Percentiles rank a stretch among this genome's conserved stretches.
phyloP scores from a whole-genome alignment of 495 filamentous ascomycete species.

The Xylaria flabelliformis region DNA sequence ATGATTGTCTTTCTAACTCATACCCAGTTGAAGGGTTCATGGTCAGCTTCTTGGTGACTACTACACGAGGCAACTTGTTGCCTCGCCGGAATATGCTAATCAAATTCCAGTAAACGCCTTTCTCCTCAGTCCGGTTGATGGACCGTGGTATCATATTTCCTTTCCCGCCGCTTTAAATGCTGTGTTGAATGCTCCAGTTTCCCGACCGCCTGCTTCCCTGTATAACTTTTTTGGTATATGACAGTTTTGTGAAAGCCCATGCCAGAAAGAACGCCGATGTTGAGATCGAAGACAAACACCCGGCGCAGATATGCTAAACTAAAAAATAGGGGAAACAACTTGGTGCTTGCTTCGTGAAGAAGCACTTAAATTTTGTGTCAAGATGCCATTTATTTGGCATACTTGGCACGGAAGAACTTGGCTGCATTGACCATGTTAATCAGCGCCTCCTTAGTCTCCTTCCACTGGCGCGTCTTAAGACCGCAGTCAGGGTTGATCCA shows the following conservation, averaged over 20 bases:
- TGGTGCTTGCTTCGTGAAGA: background rate
- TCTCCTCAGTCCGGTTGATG: slow-evolving; percentile 54
- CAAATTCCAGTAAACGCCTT: slow-evolving; percentile 40
- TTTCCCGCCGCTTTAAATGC: slow-evolving; percentile 42
- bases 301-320: slow-evolving; percentile 26
- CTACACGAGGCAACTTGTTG: slow-evolving; percentile 30
- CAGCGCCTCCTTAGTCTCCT: slow-evolving; percentile 92
- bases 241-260: slow-evolving; percentile 42
- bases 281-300: slow-evolving; percentile 48
- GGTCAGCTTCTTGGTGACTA: slow-evolving; percentile 6
- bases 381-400: slow-evolving; percentile 58
- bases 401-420: slow-evolving; percentile 93
- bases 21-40: slow-evolving; percentile 30
- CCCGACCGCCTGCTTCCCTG: slow-evolving; percentile 44
- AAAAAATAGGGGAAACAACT: slow-evolving; percentile 5
- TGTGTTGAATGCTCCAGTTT: slow-evolving; percentile 46
- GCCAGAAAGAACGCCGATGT: slow-evolving; percentile 56
- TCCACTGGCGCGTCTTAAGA: slow-evolving; percentile 96
- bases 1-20: slow-evolving; percentile 16
- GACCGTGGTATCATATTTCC: slow-evolving; percentile 43
- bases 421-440: slow-evolving; percentile 94
- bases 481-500: slow-evolving; percentile 99
- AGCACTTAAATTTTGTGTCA: background rate
- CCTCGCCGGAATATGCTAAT: slow-evolving; percentile 33
- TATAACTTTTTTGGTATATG: slow-evolving; percentile 43